These are phyloP conservation scores for Piedraia hortae DNA, from an alignment of 2,329 filamentous ascomycete species.

Conservation along the genomic window DNA sequence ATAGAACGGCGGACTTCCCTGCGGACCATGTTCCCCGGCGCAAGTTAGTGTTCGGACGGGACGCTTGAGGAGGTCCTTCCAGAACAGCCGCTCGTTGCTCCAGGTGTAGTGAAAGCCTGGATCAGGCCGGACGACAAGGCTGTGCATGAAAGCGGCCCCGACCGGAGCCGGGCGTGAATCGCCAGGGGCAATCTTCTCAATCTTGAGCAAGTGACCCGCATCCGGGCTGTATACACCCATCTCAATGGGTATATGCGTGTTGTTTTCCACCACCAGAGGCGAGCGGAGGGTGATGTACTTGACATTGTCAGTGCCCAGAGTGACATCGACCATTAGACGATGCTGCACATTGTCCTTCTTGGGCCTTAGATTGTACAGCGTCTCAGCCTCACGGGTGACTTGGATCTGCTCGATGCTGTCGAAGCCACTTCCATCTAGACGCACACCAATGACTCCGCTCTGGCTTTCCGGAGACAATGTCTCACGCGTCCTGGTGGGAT, in stretches of 20 bases:
- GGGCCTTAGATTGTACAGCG: constrained; percentile 65
- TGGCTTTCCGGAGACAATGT: constrained; percentile 63
- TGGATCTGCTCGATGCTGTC: constrained; percentile 69
- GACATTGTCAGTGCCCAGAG: constrained; percentile 76
- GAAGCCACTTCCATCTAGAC: constrained; percentile 80
- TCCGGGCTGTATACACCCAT: constrained; percentile 69
- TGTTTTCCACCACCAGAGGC: constrained; percentile 75
- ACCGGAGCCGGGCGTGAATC: constrained; percentile 76
- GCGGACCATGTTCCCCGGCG: constrained; percentile 43
- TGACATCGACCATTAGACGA: constrained; percentile 74
- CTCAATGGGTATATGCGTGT: constrained; percentile 87
- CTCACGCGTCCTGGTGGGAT: constrained; percentile 88
- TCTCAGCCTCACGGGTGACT: constrained; percentile 83
- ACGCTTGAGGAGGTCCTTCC: constrained; percentile 66
- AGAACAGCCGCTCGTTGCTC: constrained; percentile 73
- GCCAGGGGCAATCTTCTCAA: constrained; percentile 87
- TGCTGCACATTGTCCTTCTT: constrained; percentile 67
- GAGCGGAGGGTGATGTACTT: constrained; percentile 94
- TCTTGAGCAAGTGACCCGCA: constrained; percentile 77
- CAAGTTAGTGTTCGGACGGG: constrained; percentile 75
- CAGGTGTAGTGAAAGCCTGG: constrained; percentile 91
- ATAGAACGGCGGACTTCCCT: constrained; percentile 48
- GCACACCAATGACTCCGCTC: constrained; percentile 51
- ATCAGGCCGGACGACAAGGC: constrained; percentile 64
- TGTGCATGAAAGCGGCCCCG: constrained; percentile 74